Percentiles rank a stretch among this genome's conserved stretches.
Evolutionary conservation across 2,329 filamentous ascomycete genomes (phyloP).

Genomic region (Dactylellina haptotyla): DNA sequence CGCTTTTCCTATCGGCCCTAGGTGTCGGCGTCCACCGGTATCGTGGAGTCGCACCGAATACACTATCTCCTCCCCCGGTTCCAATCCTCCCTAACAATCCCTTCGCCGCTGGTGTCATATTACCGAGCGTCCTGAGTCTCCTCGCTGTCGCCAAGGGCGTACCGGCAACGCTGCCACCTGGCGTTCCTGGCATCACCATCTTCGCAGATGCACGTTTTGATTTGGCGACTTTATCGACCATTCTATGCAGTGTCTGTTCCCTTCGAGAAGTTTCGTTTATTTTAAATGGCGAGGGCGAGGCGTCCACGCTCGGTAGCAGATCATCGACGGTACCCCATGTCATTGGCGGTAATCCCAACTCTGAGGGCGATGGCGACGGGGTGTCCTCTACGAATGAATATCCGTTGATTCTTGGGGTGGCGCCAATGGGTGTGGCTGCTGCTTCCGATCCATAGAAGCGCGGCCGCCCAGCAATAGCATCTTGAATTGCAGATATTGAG

Average conservation of each 20-base stretch:
- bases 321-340: constrained; percentile 58
- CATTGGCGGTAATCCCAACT: constrained; percentile 66
- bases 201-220: constrained; percentile 73
- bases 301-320: constrained; percentile 62
- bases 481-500: constrained; percentile 82
- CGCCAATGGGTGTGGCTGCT: constrained; percentile 70
- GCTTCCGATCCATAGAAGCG: constrained; percentile 72
- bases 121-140: constrained; percentile 60
- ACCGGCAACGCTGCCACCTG: constrained; percentile 67
- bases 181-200: constrained; percentile 65
- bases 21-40: constrained; percentile 56
- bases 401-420: constrained; percentile 90
- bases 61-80: constrained; percentile 37
- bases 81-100: constrained; percentile 72
- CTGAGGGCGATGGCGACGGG: constrained; percentile 69
- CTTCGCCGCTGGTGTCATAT: constrained; percentile 78
- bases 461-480: constrained; percentile 80
- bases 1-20: constrained; percentile 46
- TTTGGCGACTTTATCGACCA: constrained; percentile 83
- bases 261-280: constrained; percentile 78
- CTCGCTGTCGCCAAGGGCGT: constrained; percentile 68
- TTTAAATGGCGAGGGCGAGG: constrained; percentile 79
- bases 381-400: constrained; percentile 94
- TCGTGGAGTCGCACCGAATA: constrained; percentile 40
- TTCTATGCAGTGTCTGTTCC: constrained; percentile 83